Percentiles rank a stretch among this genome's conserved stretches.
These are phyloP conservation scores for Arthrocladium fulminans DNA, from an alignment of 2,329 filamentous ascomycete genomes.

Conservation along the genomic window DNA sequence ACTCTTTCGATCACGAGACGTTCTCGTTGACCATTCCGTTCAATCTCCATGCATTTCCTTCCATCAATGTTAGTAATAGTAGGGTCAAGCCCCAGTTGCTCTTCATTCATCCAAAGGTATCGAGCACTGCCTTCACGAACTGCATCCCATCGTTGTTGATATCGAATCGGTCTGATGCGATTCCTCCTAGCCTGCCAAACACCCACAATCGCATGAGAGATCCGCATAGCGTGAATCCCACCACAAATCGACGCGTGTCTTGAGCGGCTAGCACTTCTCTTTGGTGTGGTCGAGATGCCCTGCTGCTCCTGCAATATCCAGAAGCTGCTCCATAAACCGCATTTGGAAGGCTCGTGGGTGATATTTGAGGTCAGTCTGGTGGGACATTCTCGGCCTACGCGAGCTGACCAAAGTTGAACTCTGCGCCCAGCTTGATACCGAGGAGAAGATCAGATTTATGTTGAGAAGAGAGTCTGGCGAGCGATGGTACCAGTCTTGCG, in stretches of 20 bases:
- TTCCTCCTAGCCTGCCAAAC: slow-evolving; percentile 40
- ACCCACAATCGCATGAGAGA: slow-evolving; percentile 39
- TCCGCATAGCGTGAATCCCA: slow-evolving; percentile 40
- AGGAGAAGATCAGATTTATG: too few relatives aligned
- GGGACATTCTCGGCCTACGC: too few relatives aligned
- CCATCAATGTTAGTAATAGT: slow-evolving; percentile 27
- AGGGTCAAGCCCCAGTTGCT: slow-evolving; percentile 38
- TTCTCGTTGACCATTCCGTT: slow-evolving; percentile 31
- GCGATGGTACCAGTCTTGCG: too few relatives aligned
- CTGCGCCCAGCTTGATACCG: too few relatives aligned
- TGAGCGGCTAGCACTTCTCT: slow-evolving; percentile 38
- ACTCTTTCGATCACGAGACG: slow-evolving; percentile 33
- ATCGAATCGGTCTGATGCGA: slow-evolving; percentile 39
- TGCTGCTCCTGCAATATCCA: too few relatives aligned
- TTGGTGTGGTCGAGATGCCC: too few relatives aligned
- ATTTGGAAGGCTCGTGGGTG: too few relatives aligned
- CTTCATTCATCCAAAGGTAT: slow-evolving; percentile 28
- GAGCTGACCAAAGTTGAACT: too few relatives aligned
- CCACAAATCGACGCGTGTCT: slow-evolving; percentile 36
- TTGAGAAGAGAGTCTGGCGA: too few relatives aligned
- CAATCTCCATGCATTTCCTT: slow-evolving; percentile 34
- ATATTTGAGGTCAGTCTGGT: too few relatives aligned
- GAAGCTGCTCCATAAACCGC: too few relatives aligned
- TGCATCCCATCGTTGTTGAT: slow-evolving; percentile 30
- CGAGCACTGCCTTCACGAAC: slow-evolving; percentile 9